A percentile compares a stretch with the other conserved stretches of the same genome.
Conservation (phyloP, 352 stramenopile genomes). For the Phytophthora europaea region DNA sequence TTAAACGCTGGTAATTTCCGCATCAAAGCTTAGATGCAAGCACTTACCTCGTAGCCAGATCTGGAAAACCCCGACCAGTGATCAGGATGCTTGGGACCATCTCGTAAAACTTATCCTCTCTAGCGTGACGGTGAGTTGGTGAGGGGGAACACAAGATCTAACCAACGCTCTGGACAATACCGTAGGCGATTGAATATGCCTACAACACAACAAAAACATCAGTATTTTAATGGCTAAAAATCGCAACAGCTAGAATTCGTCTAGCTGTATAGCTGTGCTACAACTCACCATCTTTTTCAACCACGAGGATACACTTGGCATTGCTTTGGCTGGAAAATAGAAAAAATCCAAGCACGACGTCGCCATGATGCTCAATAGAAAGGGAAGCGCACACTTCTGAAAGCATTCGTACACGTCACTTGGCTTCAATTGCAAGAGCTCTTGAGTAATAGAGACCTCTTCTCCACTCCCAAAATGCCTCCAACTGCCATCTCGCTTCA, state of each 20-base stretch:
- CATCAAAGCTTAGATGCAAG: not conserved
- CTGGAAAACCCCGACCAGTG: slow-evolving; percentile 95
- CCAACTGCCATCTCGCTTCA: slow-evolving; percentile 69
- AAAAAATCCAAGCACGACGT: not conserved
- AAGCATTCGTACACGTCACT: slow-evolving; percentile 55
- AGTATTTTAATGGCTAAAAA: slow-evolving; percentile 9
- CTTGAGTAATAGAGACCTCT: slow-evolving; percentile 82
- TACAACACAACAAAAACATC: slow-evolving; percentile 72
- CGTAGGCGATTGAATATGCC: slow-evolving; percentile 96
- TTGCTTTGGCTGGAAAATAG: slow-evolving; percentile 55
- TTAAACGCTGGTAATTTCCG: not conserved
- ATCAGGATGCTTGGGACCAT: slow-evolving; percentile 92
- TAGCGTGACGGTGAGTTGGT: slow-evolving; percentile 28
- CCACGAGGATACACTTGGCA: slow-evolving; percentile 92
- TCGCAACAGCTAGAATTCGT: not conserved
- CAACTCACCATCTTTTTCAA: slow-evolving; percentile 95
- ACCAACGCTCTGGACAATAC: slow-evolving; percentile 17
- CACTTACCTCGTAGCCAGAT: slow-evolving; percentile 91
- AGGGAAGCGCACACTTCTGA: not conserved
- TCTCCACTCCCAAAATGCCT: slow-evolving; percentile 60
- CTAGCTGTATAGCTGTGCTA: not conserved
- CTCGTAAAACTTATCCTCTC: slow-evolving; percentile 91
- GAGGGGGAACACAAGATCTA: not conserved
- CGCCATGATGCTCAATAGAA: not conserved
- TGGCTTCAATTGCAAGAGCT: slow-evolving; percentile 66